Evolutionary conservation across 208 protist genomes (phyloP).

Genomic region (Acanthamoeba culbertsoni): DNA sequence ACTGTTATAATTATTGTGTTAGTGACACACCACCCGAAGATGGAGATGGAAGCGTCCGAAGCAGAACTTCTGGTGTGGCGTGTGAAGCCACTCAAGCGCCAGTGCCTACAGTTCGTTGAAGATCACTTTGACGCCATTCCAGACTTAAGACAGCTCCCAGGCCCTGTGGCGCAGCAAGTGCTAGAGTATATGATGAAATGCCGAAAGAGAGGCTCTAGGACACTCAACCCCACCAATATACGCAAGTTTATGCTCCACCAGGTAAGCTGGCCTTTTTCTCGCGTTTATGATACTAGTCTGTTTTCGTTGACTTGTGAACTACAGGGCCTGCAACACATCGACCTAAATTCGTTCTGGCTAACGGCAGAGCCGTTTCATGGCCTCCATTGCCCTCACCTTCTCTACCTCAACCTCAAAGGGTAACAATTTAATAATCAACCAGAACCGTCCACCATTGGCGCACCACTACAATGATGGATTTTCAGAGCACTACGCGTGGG

Average conservation of each 20-base stretch:
- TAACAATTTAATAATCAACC: no score
- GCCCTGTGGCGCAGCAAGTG: neutral
- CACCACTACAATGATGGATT: no score
- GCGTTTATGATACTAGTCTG: neutral
- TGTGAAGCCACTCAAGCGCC: neutral
- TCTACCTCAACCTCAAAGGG: neutral
- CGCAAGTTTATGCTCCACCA: neutral
- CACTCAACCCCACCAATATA: neutral
- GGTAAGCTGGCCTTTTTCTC: neutral
- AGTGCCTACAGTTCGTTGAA: neutral
- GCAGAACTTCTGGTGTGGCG: neutral
- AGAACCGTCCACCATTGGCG: no score
- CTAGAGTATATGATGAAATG: slow-evolving; percentile 27
- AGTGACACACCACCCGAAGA: no score
- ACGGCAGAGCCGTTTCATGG: neutral
- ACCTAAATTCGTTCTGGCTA: neutral
- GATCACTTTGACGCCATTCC: neutral
- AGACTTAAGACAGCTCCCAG: neutral
- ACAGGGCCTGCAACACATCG: neutral
- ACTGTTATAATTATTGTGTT: no score
- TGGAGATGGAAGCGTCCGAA: neutral
- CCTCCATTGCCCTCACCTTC: neutral
- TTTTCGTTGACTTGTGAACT: neutral
- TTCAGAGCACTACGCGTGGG: neutral
- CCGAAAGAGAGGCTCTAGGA: neutral